Percentiles rank a stretch among this genome's conserved stretches.
These are phyloP conservation scores for Pseudocercospora eumusae DNA, from an alignment of 2,329 filamentous ascomycete genomes.

Conservation along the genomic window DNA sequence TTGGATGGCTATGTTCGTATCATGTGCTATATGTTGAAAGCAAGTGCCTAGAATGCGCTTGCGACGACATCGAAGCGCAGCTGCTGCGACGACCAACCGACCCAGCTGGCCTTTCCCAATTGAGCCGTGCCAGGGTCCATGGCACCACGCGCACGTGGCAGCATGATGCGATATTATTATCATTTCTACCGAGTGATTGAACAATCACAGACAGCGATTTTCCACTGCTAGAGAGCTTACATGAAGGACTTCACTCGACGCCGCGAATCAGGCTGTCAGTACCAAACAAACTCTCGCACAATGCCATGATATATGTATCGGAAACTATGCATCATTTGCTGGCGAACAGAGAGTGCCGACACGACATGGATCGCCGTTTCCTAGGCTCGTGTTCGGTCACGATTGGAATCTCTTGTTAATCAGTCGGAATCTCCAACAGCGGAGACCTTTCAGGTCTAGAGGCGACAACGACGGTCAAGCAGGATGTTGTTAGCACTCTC, in stretches of 20 bases:
- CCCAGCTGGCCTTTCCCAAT: constrained; percentile 5
- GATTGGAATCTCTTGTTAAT: not conserved
- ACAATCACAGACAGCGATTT: not conserved
- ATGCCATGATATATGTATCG: not conserved
- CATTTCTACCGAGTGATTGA: not conserved
- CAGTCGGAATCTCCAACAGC: not conserved
- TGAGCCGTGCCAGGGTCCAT: not conserved
- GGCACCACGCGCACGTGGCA: not conserved
- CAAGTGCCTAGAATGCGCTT: constrained; percentile 10
- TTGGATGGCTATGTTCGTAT: not conserved
- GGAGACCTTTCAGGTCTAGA: too few species aligned
- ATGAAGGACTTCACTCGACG: not conserved
- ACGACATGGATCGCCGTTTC: too few species aligned
- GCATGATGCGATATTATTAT: not conserved
- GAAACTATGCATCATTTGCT: too few species aligned
- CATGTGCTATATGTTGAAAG: not conserved
- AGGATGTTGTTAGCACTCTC: too few species aligned
- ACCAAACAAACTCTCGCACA: not conserved
- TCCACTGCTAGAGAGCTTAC: not conserved
- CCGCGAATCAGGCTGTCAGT: not conserved
- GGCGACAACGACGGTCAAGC: too few species aligned
- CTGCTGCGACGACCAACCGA: constrained; percentile 3
- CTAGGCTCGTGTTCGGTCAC: too few species aligned
- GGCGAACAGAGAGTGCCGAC: too few species aligned
- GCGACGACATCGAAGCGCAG: not conserved